Conservation (phyloP, 2,329 filamentous ascomycete genomes). For the Claviceps africana region DNA sequence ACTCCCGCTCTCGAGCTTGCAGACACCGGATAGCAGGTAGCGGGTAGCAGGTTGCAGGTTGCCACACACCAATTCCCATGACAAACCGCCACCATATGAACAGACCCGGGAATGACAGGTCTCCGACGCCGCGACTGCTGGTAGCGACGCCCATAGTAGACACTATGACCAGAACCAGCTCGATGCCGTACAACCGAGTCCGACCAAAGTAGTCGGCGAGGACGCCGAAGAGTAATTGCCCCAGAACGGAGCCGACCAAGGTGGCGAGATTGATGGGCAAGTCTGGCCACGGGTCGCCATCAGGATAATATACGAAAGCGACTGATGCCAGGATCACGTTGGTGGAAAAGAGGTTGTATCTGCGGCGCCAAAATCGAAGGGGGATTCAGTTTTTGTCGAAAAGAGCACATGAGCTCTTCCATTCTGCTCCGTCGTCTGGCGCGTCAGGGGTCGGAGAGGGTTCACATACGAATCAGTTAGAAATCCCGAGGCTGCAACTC, state of each 20-base stretch:
- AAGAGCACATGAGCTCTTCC: neutral
- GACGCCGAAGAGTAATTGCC: conserved; percentile 38
- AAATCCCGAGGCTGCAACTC: conserved; percentile 39
- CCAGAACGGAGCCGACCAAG: conserved; percentile 36
- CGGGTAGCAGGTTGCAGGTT: too few species aligned
- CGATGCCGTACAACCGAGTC: conserved; percentile 41
- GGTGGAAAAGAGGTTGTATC: conserved; percentile 40
- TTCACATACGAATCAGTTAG: conserved; percentile 35
- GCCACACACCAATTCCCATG: conserved; percentile 33
- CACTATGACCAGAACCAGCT: conserved; percentile 40
- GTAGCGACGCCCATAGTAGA: conserved; percentile 44
- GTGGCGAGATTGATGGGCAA: conserved; percentile 39
- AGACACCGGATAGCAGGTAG: too few species aligned
- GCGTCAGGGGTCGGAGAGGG: neutral
- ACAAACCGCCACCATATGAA: conserved; percentile 42
- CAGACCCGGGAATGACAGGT: conserved; percentile 35
- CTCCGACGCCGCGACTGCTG: conserved; percentile 33
- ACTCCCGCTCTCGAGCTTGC: neutral
- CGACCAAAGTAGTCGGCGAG: conserved; percentile 41
- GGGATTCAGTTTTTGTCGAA: neutral
- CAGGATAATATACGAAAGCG: conserved; percentile 38
- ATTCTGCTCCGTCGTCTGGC: neutral
- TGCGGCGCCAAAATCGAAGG: conserved; percentile 9
- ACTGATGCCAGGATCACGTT: conserved; percentile 40
- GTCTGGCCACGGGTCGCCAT: conserved; percentile 29